Conservation (phyloP, 768 basidiomycete genomes). For the Calocybe cyanea region DNA sequence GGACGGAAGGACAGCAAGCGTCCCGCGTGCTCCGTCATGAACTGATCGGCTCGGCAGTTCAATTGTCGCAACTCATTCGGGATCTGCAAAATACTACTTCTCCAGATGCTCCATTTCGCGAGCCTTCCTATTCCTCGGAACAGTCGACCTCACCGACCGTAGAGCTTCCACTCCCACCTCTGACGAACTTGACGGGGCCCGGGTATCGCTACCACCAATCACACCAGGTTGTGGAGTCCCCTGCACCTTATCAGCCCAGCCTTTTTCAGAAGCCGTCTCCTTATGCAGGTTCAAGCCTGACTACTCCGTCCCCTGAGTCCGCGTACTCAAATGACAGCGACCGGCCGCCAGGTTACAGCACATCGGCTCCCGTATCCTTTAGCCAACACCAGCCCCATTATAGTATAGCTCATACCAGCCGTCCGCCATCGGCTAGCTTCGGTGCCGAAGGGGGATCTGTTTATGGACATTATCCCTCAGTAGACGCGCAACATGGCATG, state of each 20-base stretch:
- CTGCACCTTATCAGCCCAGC: conserved; percentile 15
- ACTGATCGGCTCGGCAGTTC: conserved; percentile 58
- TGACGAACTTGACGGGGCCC: conserved; percentile 25
- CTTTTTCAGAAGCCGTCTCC: conserved; percentile 24
- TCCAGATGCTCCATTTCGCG: conserved; percentile 31
- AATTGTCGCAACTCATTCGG: conserved; percentile 53
- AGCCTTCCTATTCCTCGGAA: conserved; percentile 32
- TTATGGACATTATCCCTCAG: conserved; percentile 9
- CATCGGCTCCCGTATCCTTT: conserved; percentile 17
- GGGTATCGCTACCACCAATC: conserved; percentile 21
- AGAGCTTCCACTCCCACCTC: conserved; percentile 38
- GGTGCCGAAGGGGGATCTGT: conserved; percentile 3
- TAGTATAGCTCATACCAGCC: conserved; percentile 5
- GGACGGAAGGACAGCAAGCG: conserved; percentile 75
- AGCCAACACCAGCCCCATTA: conserved; percentile 8
- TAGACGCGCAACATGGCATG: conserved; percentile 7
- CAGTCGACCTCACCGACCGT: conserved; percentile 21
- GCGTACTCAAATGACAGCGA: conserved; percentile 13
- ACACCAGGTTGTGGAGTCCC: conserved; percentile 18
- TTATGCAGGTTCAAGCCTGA: conserved; percentile 8
- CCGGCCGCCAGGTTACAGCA: conserved; percentile 20
- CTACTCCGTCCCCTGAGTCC: conserved; percentile 10
- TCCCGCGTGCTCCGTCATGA: conserved; percentile 60
- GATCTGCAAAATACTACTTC: conserved; percentile 34
- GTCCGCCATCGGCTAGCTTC: conserved; percentile 6